A percentile compares a stretch with the other conserved stretches of the same genome.
Conservation (phyloP, 2,329 filamentous ascomycete genomes). For the Ophiosphaerella korrae region DNA sequence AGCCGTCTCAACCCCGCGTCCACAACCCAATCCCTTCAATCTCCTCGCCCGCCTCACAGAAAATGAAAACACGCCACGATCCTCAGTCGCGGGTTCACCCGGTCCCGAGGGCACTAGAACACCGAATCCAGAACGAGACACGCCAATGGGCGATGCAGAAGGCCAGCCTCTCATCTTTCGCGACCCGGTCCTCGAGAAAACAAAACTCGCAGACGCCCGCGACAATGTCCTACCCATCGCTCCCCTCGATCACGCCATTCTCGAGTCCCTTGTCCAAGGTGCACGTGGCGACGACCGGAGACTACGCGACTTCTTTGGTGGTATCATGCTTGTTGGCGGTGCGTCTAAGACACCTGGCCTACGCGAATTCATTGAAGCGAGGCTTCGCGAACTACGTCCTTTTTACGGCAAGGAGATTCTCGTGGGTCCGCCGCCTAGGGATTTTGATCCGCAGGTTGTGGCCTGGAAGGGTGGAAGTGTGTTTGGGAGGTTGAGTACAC, state of each 20-base stretch:
- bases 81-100: conserved; percentile 86
- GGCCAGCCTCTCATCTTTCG: conserved; percentile 45
- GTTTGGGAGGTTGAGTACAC: conserved; percentile 82
- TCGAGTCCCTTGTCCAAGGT: conserved; percentile 86
- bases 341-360: conserved; percentile 65
- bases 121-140: conserved; percentile 59
- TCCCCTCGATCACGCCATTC: conserved; percentile 85
- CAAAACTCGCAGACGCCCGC: conserved; percentile 65
- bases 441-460: conserved; percentile 97
- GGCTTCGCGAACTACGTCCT: conserved; percentile 69
- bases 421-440: conserved; percentile 75
- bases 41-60: conserved; percentile 72
- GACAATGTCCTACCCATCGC: conserved; percentile 82
- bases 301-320: conserved; percentile 74
- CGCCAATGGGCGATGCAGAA: conserved; percentile 50
- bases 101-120: conserved; percentile 82
- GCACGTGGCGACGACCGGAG: conserved; percentile 90
- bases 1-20: conserved; percentile 60
- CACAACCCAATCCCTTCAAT: conserved; percentile 67
- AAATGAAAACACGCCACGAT: conserved; percentile 75
- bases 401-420: conserved; percentile 70
- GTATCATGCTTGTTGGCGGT: conserved; percentile 48
- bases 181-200: conserved; percentile 56
- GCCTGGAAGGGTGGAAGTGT: conserved; percentile 98
- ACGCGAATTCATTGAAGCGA: conserved; percentile 80